Percentiles rank a stretch among this genome's conserved stretches.
Evolutionary conservation across 2,329 filamentous ascomycete genomes (phyloP).

Genomic region (Calonectria leucothoes): DNA sequence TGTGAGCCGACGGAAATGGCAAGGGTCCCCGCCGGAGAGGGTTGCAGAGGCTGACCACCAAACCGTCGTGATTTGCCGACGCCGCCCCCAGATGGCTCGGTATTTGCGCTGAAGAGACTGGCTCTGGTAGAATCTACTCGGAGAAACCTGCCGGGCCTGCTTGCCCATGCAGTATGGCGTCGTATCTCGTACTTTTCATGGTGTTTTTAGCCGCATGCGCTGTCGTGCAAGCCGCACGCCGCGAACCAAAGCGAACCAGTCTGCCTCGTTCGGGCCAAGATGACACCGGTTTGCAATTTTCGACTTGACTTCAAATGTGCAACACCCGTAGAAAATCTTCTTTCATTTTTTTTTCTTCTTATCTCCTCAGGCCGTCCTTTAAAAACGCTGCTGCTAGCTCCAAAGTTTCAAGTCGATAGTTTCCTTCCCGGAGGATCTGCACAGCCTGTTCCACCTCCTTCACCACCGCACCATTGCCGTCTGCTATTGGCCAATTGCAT

Average conservation of each 20-base stretch:
- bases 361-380: neutral
- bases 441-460: neutral
- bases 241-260: conserved; percentile 9
- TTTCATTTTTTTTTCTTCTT: too few species aligned
- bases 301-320: neutral
- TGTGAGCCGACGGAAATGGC: neutral
- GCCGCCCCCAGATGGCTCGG: neutral
- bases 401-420: neutral
- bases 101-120: neutral
- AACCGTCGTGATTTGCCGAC: neutral
- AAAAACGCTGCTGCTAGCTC: neutral
- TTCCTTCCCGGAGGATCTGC: neutral
- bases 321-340: neutral
- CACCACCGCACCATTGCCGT: neutral
- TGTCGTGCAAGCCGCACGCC: neutral
- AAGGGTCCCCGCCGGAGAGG: neutral
- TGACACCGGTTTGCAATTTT: neutral
- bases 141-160: neutral
- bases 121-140: too few species aligned
- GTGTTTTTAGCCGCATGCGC: neutral
- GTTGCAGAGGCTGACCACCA: conserved; percentile 3
- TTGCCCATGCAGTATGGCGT: neutral
- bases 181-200: neutral
- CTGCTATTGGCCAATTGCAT: neutral
- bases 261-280: neutral